Evolutionary conservation across 2,329 filamentous ascomycete genomes (phyloP), one percentile per base, ranked within the genome.

Genomic region (Emergomyces pasteurianus): DNA sequence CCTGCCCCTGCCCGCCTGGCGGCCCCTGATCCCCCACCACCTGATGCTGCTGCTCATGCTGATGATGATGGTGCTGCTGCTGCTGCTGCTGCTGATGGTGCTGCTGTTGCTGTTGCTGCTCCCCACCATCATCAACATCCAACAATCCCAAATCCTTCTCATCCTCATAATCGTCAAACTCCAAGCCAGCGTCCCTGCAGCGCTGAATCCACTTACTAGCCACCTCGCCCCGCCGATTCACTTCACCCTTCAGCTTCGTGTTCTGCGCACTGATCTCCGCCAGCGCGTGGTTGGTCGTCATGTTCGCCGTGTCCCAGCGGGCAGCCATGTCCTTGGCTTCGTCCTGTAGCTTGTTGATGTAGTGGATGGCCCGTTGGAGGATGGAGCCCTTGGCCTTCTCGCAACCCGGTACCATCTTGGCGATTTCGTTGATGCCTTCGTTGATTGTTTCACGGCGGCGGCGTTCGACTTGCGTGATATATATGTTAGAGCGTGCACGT

Each of bases 371-470:
- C 40, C 92, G 89, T 72, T 95, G 89, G 43, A 99, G 80, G 65
- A 99, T 97, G 2, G 91, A 95, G 0, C 94, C 94, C 77, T 99
- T 99, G 80, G 99, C 97, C 81, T 97, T 99, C 76, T 99, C 94
- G 70, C 92, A 96, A 16, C 91, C 91, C 0, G 94, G 94, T 0
- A 99, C 94, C 66, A 99, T 95, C 78, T 96, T 97, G 67, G 92
- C 90, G 36, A 99, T 84, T 75, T 97, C 94, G 71, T 96, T 97
- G 68, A 99, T 99, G 57, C 94, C 94, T 76, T 99, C 94, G 67
- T 99, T 99, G 73, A 99, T 99, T 0, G 94, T 96, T 76, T 99
- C 94, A 65, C 94, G 89, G 52, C 94, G 90, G 62, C 94, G 90
- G 63, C 94, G 90, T 77, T 99, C 94, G 64, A 99, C 94, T 97